Base-by-base conservation (phyloP, 2,329 filamentous ascomycete genomes). In the Colletotrichum spinosum region DNA sequence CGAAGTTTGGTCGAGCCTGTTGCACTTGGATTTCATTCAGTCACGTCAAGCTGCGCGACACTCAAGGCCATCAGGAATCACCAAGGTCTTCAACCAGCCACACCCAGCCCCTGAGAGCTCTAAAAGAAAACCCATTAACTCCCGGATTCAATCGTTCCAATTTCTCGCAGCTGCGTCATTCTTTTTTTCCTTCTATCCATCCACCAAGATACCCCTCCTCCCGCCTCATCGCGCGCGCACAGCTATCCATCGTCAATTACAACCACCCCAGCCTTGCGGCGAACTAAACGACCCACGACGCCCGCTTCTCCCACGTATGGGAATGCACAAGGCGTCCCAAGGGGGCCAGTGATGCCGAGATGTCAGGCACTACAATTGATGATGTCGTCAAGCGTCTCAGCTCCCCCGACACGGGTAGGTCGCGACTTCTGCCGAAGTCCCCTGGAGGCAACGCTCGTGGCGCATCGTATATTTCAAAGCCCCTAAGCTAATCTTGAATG, bases 301-400 rank as follows among this genome's bases (percentile, higher is more conserved):
- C 56, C 51, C 65, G 53, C 65, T 55, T 60, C 69, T 68, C 60
- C 71, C 66, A 71, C 76, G 75, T 56, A 79, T 80, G 78, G 77
- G 72, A 77, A 69, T 67, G 67, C 70, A 67, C 65, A 61, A 71
- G 69, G 75, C 74, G 71, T 76, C 75, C 72, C 68, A 70, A 71
- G 69, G 74, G 76, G 73, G 79, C 78, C 72, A 69, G 81, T 83
- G 79, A 80, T 80, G 84, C 80, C 81, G 80, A 75, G 77, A 90
- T 90, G 88, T 85, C 87, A 79, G 81, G 80, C 68, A 84, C 80
- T 71, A 83, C 81, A 71, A 86, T 90, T 73, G 88, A 90, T 69
- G 84, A 90, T 78, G 85, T 88, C 74, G 84, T 89, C 70, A 86
- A 85, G 80, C 84, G 85, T 77, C 81, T 89, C 69, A 83, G 81